A percentile compares a stretch with the other conserved stretches of the same genome.
Evolutionary conservation across 73 alveolate species (phyloP).

Genomic region (Paramecium primaurelia): DNA sequence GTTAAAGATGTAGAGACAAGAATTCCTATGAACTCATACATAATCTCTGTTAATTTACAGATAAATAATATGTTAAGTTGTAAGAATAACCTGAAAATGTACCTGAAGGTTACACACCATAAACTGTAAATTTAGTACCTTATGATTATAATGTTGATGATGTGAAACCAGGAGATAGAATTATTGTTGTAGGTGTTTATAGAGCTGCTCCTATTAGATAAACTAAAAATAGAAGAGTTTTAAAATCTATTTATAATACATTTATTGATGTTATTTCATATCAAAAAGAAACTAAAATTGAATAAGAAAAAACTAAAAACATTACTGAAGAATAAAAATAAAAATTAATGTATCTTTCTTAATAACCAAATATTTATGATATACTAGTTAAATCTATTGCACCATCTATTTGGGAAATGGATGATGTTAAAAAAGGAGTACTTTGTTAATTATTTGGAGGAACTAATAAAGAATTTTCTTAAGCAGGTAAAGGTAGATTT

Average conservation of each 20-base stretch:
- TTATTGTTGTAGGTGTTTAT: constrained; percentile 97
- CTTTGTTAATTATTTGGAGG: constrained; percentile 99
- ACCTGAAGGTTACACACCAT: constrained; percentile 99
- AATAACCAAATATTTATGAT: constrained; percentile 81
- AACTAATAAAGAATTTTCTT: constrained; percentile 78
- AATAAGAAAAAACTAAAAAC: constrained; percentile 74
- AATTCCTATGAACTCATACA: constrained; percentile 94
- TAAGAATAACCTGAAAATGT: constrained; percentile 97
- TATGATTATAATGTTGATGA: constrained; percentile 96
- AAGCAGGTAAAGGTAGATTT: constrained; percentile 89
- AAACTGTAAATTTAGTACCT: constrained; percentile 94
- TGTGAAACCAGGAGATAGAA: constrained; percentile 99
- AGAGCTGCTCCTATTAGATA: constrained; percentile 94
- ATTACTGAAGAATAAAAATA: constrained; percentile 79
- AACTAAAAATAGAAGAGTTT: constrained; percentile 77
- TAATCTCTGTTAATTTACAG: constrained; percentile 93
- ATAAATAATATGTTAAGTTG: constrained; percentile 92
- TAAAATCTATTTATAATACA: constrained; percentile 89
- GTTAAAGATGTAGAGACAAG: constrained; percentile 89
- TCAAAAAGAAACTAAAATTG: constrained; percentile 73
- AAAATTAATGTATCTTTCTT: constrained; percentile 80
- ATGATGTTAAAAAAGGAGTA: constrained; percentile 89
- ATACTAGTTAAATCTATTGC: constrained; percentile 92
- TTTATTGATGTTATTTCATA: constrained; percentile 95
- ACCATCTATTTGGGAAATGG: constrained; percentile 98